phyloP scores from a whole-genome alignment of 2,329 filamentous ascomycete species.

The Colletotrichum caudatum region DNA sequence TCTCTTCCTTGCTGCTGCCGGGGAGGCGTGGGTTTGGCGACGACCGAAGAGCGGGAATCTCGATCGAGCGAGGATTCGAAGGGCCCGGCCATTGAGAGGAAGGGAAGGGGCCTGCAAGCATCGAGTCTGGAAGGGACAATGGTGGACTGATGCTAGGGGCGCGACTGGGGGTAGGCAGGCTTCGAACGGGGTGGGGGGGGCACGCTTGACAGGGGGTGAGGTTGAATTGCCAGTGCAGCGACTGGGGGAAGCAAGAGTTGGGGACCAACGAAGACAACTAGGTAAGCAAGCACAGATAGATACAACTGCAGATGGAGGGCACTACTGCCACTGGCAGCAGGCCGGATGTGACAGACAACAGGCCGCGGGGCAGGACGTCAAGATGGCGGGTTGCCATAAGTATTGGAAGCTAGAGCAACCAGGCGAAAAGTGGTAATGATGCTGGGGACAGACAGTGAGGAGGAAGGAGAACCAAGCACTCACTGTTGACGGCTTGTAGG shows the following conservation, averaged over 20 bases:
- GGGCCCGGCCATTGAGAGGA: slow-evolving; percentile 16
- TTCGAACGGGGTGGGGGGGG: not conserved
- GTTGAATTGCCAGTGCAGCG: slow-evolving; percentile 6
- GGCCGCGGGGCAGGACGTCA: not conserved
- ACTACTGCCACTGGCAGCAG: slow-evolving; percentile 7
- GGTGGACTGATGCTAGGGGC: not conserved
- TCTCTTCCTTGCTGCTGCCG: slow-evolving; percentile 1
- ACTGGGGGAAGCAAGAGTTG: slow-evolving; percentile 1
- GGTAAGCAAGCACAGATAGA: too few species aligned
- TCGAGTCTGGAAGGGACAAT: slow-evolving; percentile 6
- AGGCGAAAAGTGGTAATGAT: not conserved
- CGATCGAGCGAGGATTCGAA: slow-evolving; percentile 8
- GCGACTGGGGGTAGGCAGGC: slow-evolving; percentile 27
- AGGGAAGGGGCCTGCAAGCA: slow-evolving; percentile 31
- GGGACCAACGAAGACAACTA: not conserved
- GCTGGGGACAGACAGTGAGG: not conserved
- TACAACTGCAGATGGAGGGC: not conserved
- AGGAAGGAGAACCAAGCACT: not conserved
- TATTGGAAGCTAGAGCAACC: not conserved
- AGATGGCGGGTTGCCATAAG: not conserved
- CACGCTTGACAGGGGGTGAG: slow-evolving; percentile 6
- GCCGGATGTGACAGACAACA: not conserved
- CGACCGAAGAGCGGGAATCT: slow-evolving; percentile 12
- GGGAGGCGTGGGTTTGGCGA: not conserved
- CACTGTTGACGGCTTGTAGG: too few species aligned